Conservation (phyloP, 495 filamentous ascomycete species). For the Penicillium salamii region DNA sequence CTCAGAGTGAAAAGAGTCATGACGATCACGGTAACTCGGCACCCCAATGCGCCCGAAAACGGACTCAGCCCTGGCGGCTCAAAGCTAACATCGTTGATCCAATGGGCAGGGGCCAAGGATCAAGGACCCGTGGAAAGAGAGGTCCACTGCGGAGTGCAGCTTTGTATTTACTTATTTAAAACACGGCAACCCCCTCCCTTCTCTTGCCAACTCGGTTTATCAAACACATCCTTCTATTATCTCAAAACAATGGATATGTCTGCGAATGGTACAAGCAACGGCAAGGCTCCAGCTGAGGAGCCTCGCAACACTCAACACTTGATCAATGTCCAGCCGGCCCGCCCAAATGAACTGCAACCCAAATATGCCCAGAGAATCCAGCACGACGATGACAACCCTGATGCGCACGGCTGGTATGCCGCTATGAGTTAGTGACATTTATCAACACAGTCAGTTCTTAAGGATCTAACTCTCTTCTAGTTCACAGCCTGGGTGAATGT, state of each 20-base stretch:
- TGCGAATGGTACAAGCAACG: conserved; percentile 27
- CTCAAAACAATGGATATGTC: no score
- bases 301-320: conserved; percentile 29
- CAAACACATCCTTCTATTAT: no score
- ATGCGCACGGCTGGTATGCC: conserved; percentile 86
- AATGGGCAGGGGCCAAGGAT: no score
- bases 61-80: conserved; percentile 6
- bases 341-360: conserved; percentile 80
- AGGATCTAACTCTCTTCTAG: conserved; percentile 31
- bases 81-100: neutral
- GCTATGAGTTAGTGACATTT: conserved; percentile 69
- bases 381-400: conserved; percentile 62
- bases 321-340: conserved; percentile 80
- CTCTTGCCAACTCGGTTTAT: no score
- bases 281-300: conserved; percentile 40
- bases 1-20: neutral
- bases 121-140: neutral
- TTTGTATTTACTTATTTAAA: neutral
- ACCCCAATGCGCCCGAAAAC: neutral
- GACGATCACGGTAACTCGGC: neutral
- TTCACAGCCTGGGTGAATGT: conserved; percentile 71
- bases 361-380: conserved; percentile 78
- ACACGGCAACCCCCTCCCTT: neutral
- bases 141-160: neutral
- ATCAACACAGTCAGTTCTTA: neutral